phyloP scores from a whole-genome alignment of 306 rosid species.

The Vigna trinervia region DNA sequence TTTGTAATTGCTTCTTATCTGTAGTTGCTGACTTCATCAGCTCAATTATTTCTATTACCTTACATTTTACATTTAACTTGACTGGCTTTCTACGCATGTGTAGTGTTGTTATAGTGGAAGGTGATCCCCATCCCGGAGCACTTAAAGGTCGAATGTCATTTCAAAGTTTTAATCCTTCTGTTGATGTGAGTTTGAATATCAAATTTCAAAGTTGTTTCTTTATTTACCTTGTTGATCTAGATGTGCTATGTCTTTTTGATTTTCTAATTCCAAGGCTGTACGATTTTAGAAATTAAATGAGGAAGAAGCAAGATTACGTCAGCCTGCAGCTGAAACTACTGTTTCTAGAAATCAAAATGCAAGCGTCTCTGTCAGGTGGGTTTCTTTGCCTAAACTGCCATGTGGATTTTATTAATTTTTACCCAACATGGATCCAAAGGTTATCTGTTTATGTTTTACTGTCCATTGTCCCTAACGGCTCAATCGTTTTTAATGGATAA shows the following conservation, averaged over 20 bases:
- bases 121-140: slow-evolving; percentile 91
- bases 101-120: slow-evolving; percentile 87
- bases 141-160: slow-evolving; percentile 86
- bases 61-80: neutral
- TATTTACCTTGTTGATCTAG: slow-evolving; percentile 12
- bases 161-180: slow-evolving; percentile 79
- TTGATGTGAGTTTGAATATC: slow-evolving; percentile 84
- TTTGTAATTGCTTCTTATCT: slow-evolving; percentile 26
- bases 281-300: slow-evolving; percentile 77
- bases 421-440: slow-evolving; percentile 4
- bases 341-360: slow-evolving; percentile 56
- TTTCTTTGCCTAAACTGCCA: slow-evolving; percentile 21
- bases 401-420: neutral
- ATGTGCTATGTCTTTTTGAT: slow-evolving; percentile 11
- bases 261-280: slow-evolving; percentile 49
- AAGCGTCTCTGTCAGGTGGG: slow-evolving; percentile 61
- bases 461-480: neutral
- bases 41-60: slow-evolving; percentile 7
- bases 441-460: slow-evolving; percentile 16
- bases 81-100: slow-evolving; percentile 33
- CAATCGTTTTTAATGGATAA: neutral
- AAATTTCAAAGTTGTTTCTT: slow-evolving; percentile 35
- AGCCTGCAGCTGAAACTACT: slow-evolving; percentile 56
- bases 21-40: slow-evolving; percentile 17
- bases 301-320: slow-evolving; percentile 56